phyloP scores from a whole-genome alignment of 2,329 filamentous ascomycete genomes.

The Pestalotiopsis sp. region DNA sequence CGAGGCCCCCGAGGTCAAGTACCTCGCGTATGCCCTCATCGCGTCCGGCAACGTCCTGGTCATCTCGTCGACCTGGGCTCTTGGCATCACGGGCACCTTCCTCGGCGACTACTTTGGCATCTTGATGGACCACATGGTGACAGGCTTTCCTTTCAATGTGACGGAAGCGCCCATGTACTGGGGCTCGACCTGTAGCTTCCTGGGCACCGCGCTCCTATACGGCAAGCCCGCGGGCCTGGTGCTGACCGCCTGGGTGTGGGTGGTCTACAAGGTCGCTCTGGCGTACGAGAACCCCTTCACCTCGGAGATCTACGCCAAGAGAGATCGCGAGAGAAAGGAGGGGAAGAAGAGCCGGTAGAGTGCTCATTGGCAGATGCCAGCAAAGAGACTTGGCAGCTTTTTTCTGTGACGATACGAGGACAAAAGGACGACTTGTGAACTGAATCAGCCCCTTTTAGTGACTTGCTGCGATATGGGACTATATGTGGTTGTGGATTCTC shows the following conservation, averaged over 20 bases:
- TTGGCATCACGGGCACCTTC: constrained; percentile 94
- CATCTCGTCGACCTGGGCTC: constrained; percentile 82
- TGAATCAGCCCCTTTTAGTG: not conserved
- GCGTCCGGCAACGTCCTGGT: constrained; percentile 80
- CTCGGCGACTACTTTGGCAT: constrained; percentile 99
- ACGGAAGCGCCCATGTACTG: constrained; percentile 94
- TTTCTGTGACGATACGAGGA: not conserved
- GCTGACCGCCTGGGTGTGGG: constrained; percentile 71
- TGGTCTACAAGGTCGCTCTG: constrained; percentile 79
- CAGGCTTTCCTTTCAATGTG: constrained; percentile 93
- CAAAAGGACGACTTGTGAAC: not conserved
- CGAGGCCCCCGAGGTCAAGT: constrained; percentile 56
- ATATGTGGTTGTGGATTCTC: not conserved
- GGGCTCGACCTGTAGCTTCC: constrained; percentile 88
- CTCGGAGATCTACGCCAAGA: constrained; percentile 85
- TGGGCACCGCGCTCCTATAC: constrained; percentile 81
- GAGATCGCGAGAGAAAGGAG: constrained; percentile 59
- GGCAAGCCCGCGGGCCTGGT: constrained; percentile 85
- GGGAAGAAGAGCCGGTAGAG: constrained; percentile 49
- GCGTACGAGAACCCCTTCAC: constrained; percentile 95
- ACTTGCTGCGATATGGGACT: not conserved
- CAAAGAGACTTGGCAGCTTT: not conserved
- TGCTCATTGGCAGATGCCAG: not conserved
- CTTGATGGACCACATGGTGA: constrained; percentile 92
- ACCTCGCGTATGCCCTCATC: constrained; percentile 71